Conservation (phyloP, 1,284 basidiomycete genomes). For the Apiotrichum brassicae region DNA sequence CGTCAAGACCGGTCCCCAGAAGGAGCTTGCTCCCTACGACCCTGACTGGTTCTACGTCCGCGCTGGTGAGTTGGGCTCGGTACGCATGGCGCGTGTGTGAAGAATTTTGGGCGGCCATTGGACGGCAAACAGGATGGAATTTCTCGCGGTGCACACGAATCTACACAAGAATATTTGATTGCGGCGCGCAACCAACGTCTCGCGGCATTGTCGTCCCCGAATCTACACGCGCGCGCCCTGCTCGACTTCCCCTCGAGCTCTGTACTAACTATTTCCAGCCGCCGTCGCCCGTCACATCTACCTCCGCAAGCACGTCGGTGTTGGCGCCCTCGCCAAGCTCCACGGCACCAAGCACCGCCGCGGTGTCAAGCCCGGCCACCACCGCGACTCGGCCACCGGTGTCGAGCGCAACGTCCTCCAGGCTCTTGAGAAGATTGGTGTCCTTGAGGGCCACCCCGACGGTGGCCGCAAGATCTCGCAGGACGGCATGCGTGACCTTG, state of each 20-base stretch:
- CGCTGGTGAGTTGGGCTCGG: conserved; percentile 62
- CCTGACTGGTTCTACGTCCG: conserved; percentile 99
- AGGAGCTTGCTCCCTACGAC: conserved; percentile 98
- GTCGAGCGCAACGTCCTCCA: conserved; percentile 91
- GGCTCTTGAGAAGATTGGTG: conserved; percentile 97
- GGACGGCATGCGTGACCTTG: conserved; percentile 91
- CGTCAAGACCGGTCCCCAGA: conserved; percentile 96
- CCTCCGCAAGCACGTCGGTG: conserved; percentile 97
- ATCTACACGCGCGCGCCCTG: too few species aligned
- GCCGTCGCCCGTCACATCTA: conserved; percentile 99
- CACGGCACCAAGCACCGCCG: conserved; percentile 95
- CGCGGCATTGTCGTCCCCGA: too few species aligned
- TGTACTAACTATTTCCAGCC: conserved; percentile 52
- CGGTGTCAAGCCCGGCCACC: conserved; percentile 92
- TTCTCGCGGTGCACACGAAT: too few species aligned
- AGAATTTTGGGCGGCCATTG: too few species aligned
- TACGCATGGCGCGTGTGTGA: not conserved
- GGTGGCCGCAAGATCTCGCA: conserved; percentile 94
- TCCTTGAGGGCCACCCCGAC: conserved; percentile 87
- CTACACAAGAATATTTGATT: too few species aligned
- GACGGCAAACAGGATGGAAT: too few species aligned
- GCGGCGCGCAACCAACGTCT: too few species aligned
- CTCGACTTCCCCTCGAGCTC: too few species aligned
- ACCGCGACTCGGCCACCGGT: conserved; percentile 76
- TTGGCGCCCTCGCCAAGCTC: conserved; percentile 88